Percentiles rank a stretch among this genome's conserved stretches.
These are phyloP conservation scores for Blastocystis sp. DNA, from an alignment of 352 stramenopile species.

Conservation along the genomic window DNA sequence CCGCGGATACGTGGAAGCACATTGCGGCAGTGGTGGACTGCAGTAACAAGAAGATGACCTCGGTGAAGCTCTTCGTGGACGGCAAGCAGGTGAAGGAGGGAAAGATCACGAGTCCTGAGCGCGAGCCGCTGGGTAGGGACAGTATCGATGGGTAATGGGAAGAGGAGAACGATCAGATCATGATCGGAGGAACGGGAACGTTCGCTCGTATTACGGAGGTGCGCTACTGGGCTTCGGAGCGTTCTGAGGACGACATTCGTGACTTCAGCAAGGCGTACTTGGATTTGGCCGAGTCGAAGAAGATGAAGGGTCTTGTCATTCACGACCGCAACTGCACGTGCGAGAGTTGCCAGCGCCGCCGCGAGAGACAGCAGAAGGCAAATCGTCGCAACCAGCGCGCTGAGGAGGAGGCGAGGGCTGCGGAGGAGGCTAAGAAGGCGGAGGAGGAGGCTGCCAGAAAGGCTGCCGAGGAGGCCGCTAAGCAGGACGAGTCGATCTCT, in stretches of 20 bases:
- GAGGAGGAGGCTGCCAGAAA: background rate
- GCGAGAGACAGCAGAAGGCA: background rate
- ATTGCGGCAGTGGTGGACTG: constrained; percentile 23
- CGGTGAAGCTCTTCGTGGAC: constrained; percentile 44
- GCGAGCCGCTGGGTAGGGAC: constrained; percentile 30
- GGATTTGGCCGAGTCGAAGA: constrained; percentile 51
- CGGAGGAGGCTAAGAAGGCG: background rate
- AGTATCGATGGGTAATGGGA: background rate
- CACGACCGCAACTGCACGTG: background rate
- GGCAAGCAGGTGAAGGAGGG: constrained; percentile 40
- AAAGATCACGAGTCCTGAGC: constrained; percentile 46
- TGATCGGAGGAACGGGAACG: constrained; percentile 34
- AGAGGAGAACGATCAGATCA: constrained; percentile 56
- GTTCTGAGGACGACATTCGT: constrained; percentile 47
- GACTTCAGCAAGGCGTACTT: constrained; percentile 37
- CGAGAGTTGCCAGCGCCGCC: background rate
- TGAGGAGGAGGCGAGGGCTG: constrained; percentile 2
- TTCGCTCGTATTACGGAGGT: constrained; percentile 51
- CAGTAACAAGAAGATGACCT: constrained; percentile 35
- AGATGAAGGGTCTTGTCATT: constrained; percentile 57
- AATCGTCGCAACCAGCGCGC: background rate
- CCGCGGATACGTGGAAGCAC: constrained; percentile 42
- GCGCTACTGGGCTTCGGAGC: constrained; percentile 45
- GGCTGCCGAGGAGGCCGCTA: background rate
- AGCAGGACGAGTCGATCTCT: constrained; percentile 18